Percentiles rank a stretch among this genome's conserved stretches.
phyloP scores from a whole-genome alignment of 1,284 basidiomycete genomes.

The Chalciporus piperatoides region DNA sequence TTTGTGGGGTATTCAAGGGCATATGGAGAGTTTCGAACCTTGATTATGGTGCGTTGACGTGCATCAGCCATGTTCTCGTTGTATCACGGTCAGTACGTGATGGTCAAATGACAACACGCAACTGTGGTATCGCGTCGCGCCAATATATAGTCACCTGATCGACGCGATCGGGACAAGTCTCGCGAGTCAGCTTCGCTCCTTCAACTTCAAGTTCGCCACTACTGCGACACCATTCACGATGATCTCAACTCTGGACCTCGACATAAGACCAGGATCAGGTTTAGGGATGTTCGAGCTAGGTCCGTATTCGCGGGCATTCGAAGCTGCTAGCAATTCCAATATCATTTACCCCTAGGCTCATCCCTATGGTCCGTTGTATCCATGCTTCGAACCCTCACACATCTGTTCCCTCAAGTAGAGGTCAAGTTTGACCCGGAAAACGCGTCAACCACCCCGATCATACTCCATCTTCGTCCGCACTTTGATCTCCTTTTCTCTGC shows the following conservation, averaged over 20 bases:
- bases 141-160: neutral
- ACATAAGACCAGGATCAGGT: conserved; percentile 73
- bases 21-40: conserved; percentile 38
- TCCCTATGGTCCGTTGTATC: conserved; percentile 82
- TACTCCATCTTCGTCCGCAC: conserved; percentile 74
- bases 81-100: neutral
- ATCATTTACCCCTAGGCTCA: conserved; percentile 47
- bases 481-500: conserved; percentile 79
- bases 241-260: conserved; percentile 67
- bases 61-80: conserved; percentile 35
- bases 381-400: conserved; percentile 55
- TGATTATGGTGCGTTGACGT: conserved; percentile 61
- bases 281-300: conserved; percentile 79
- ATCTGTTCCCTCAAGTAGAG: conserved; percentile 76
- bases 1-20: neutral
- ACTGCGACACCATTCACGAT: conserved; percentile 33
- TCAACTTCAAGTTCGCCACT: too few relatives aligned
- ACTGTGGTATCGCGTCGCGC: neutral
- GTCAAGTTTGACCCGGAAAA: conserved; percentile 79
- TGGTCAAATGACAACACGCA: neutral
- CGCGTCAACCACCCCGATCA: conserved; percentile 67
- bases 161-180: conserved; percentile 10
- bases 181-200: neutral
- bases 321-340: neutral
- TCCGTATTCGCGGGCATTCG: conserved; percentile 25